phyloP scores from a whole-genome alignment of 495 filamentous ascomycete genomes.

The Aspergillus hancockii region DNA sequence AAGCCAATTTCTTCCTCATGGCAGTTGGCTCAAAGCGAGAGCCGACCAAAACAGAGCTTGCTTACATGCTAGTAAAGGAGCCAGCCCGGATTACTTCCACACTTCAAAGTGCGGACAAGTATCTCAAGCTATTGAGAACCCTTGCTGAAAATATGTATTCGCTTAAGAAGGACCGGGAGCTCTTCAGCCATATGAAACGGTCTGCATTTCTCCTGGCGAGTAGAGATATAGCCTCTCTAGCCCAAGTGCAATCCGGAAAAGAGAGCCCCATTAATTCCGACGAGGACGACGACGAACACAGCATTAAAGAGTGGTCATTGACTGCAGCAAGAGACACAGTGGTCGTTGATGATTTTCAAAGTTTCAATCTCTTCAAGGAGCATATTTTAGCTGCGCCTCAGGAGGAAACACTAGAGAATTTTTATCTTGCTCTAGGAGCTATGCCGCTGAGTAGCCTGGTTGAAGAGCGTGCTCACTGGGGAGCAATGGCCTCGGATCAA shows the following conservation, averaged over 20 bases:
- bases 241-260: conserved; percentile 24
- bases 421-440: conserved; percentile 65
- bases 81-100: conserved; percentile 76
- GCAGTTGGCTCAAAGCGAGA: conserved; percentile 87
- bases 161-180: conserved; percentile 74
- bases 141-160: conserved; percentile 67
- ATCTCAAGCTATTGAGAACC: conserved; percentile 74
- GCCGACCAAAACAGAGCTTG: conserved; percentile 82
- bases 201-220: conserved; percentile 78
- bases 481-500: conserved; percentile 54
- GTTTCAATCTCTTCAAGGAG: conserved; percentile 80
- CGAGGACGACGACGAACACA: conserved; percentile 67
- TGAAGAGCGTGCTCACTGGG: conserved; percentile 50
- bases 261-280: conserved; percentile 30
- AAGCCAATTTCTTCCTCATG: conserved; percentile 85
- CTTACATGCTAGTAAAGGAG: conserved; percentile 71
- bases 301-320: conserved; percentile 76
- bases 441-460: conserved; percentile 44
- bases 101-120: conserved; percentile 79
- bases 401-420: conserved; percentile 80
- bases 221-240: conserved; percentile 61
- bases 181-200: conserved; percentile 74
- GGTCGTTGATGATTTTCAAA: conserved; percentile 83
- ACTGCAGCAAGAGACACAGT: conserved; percentile 68
- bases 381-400: conserved; percentile 80